phyloP scores from a whole-genome alignment of 2,329 filamentous ascomycete genomes.

The Neonectria coccinea region DNA sequence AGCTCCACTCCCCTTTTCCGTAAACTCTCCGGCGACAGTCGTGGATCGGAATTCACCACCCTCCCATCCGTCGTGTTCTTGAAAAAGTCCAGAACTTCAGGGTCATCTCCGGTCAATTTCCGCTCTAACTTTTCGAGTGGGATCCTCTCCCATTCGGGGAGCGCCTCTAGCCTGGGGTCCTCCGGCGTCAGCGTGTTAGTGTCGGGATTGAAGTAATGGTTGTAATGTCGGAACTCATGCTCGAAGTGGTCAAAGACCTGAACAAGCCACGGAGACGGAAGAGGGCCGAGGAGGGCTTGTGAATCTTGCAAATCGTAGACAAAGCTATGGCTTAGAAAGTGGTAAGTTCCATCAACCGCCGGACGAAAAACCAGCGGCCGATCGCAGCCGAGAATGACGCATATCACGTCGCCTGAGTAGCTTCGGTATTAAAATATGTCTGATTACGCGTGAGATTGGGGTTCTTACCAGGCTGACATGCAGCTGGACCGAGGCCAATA shows the following conservation, averaged over 20 bases:
- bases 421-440: neutral
- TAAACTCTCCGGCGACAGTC: conserved; percentile 6
- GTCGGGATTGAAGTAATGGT: conserved; percentile 15
- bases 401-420: conserved; percentile 13
- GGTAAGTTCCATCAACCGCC: neutral
- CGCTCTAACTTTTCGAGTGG: conserved; percentile 1
- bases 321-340: conserved; percentile 6
- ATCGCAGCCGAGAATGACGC: conserved; percentile 18
- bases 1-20: conserved; percentile 1
- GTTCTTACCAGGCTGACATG: neutral
- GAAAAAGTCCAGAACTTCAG: conserved; percentile 10
- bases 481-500: conserved; percentile 4
- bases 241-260: conserved; percentile 12
- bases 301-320: conserved; percentile 15
- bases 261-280: conserved; percentile 14
- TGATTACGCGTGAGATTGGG: neutral
- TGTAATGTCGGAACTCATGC: conserved; percentile 6
- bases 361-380: conserved; percentile 8
- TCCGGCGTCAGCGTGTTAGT: neutral
- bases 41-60: conserved; percentile 12
- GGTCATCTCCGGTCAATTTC: conserved; percentile 14
- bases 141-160: conserved; percentile 15
- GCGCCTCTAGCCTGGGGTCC: conserved; percentile 11
- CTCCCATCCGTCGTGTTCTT: conserved; percentile 1
- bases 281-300: conserved; percentile 9